Conservation (phyloP, 176 grass and related monocot genomes). For the Chrysopogon serrulatus region DNA sequence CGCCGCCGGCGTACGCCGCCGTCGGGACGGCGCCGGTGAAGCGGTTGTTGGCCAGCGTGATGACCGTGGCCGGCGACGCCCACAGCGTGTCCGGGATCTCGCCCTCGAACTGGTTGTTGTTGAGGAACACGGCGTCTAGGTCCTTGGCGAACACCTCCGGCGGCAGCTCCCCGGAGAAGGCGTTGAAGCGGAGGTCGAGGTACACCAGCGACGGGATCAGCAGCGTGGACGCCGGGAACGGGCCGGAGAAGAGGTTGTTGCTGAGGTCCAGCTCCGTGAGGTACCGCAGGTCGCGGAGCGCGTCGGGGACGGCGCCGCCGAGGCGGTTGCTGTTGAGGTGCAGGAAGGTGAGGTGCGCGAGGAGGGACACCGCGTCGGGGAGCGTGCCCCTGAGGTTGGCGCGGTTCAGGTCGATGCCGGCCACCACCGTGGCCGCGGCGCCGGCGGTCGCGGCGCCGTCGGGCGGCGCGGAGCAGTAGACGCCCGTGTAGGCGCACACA, state of each 20-base stretch:
- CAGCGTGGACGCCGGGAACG: constrained; percentile 53
- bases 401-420: constrained; percentile 85
- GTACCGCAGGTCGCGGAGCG: constrained; percentile 53
- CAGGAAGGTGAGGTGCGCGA: constrained; percentile 74
- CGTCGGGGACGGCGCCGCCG: constrained; percentile 47
- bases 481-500: constrained; percentile 78
- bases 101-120: constrained; percentile 82
- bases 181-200: constrained; percentile 93
- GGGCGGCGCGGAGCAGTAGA: constrained; percentile 74
- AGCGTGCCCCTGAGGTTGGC: constrained; percentile 60
- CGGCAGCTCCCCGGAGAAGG: constrained; percentile 66
- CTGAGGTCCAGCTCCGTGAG: constrained; percentile 91
- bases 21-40: constrained; percentile 65
- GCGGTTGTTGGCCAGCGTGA: constrained; percentile 83
- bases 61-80: constrained; percentile 69
- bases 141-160: constrained; percentile 60
- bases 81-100: constrained; percentile 67
- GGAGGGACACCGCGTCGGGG: constrained; percentile 52
- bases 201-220: constrained; percentile 56
- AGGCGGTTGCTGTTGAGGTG: constrained; percentile 93
- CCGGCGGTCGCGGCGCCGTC: constrained; percentile 16
- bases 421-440: constrained; percentile 30
- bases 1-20: constrained; percentile 33
- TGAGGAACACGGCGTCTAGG: constrained; percentile 83
- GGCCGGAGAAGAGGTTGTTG: constrained; percentile 71